Conservation (phyloP, 768 basidiomycete species). For the Tephrocybe sp. region DNA sequence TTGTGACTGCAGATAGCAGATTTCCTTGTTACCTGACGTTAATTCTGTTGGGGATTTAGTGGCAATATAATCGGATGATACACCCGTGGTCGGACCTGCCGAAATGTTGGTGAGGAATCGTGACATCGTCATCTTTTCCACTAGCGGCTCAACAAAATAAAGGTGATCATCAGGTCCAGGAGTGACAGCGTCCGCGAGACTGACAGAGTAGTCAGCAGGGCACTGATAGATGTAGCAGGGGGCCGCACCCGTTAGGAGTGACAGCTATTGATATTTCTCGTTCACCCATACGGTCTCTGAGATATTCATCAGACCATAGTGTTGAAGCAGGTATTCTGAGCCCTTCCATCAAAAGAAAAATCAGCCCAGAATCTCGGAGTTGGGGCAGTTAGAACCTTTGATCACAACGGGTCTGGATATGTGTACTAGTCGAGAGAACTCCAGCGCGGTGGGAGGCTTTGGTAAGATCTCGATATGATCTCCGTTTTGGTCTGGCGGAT, state of each 20-base stretch:
- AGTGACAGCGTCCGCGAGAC: constrained; percentile 77
- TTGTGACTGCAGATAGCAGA: constrained; percentile 85
- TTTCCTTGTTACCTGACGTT: constrained; percentile 25
- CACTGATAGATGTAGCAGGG: neutral
- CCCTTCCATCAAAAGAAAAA: constrained; percentile 32
- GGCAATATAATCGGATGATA: neutral
- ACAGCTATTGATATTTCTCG: constrained; percentile 68
- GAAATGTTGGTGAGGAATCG: constrained; percentile 45
- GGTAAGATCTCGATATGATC: constrained; percentile 47
- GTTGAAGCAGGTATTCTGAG: constrained; percentile 45
- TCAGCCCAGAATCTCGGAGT: neutral
- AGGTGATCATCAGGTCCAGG: constrained; percentile 47
- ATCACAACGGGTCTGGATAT: constrained; percentile 75
- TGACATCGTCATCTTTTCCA: constrained; percentile 66
- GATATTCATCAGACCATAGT: constrained; percentile 69
- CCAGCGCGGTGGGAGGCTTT: constrained; percentile 59
- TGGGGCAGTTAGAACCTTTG: constrained; percentile 42
- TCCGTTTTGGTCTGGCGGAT: constrained; percentile 58
- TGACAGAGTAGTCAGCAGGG: constrained; percentile 26
- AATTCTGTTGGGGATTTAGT: constrained; percentile 2
- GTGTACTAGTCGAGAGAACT: constrained; percentile 69
- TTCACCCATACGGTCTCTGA: constrained; percentile 55
- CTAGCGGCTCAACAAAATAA: constrained; percentile 77
- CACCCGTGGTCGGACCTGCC: constrained; percentile 25
- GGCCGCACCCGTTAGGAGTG: constrained; percentile 75